Evolutionary conservation across 2,329 filamentous ascomycete species (phyloP), one percentile per base, ranked within the genome.

Genomic region (Cercospora citrullina): DNA sequence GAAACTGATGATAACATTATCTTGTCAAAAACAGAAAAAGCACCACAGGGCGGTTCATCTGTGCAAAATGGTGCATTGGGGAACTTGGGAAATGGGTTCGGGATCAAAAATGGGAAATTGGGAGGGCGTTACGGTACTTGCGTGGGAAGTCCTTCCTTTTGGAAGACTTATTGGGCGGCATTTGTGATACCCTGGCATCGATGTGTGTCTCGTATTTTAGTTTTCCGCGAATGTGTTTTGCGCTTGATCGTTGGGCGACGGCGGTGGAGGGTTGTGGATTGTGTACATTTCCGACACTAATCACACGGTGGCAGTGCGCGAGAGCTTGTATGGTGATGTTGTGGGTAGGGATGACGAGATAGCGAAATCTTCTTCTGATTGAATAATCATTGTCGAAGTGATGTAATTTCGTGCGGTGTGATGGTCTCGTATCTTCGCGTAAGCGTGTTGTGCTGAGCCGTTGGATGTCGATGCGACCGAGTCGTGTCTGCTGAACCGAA

Each of bases 141-240:
- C 5, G 39, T 39, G 21, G 48, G 16, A 42, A 42, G 36, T 42
- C 12, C 28, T 45, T 64, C 62, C 33, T 63, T 60, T 55, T 45
- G 55, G 53, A 61, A 26, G 26, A 42, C 36, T 26, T 57, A 9
- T 66, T 68, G 72, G 72, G 71, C 42, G 73, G 72, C 72, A 71
- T 74, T 70, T 60, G 69, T 74, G 74, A 75, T 75, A 74, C 73
- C 72, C 73, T 69, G 66, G 55, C 60, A 28, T 65, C 7, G 53
- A 59, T 64, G 28, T 33, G 39, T 60, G 48, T 69, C 30, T 63
- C 30, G 64, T 39, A 21, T 59, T 61, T 59, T 55, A 39, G 51
- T 59, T 30, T 30, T 60, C 61, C 18, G 28, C 33, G 33, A 39
- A 16, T 28, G 10, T 36, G 36, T 42, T 39, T 36, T 28, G 45